Evolutionary conservation across 305 asterid species (phyloP).

Genomic region (Solanum hybrid): DNA sequence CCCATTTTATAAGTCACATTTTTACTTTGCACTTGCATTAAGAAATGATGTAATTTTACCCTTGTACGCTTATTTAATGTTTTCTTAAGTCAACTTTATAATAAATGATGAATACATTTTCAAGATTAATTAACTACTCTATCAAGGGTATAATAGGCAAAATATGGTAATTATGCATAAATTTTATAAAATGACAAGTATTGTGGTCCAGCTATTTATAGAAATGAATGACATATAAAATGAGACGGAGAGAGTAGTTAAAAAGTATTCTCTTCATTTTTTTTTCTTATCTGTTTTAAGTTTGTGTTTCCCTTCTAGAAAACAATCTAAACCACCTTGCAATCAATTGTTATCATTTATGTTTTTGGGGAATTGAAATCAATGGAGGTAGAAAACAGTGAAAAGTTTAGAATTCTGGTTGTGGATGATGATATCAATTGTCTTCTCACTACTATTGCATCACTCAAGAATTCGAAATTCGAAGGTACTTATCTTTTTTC

Average conservation of each 20-base stretch:
- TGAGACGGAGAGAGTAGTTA: neutral
- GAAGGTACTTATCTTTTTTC: conserved; percentile 20
- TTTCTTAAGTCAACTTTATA: no score
- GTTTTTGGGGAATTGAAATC: neutral
- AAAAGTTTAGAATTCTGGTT: conserved; percentile 27
- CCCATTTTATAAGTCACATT: no score
- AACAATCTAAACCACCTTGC: neutral
- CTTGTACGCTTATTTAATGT: no score
- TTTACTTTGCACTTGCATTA: no score
- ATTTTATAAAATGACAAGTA: no score
- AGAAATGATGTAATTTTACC: no score
- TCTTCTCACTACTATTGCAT: conserved; percentile 38
- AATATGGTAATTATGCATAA: no score
- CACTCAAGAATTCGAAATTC: conserved; percentile 30
- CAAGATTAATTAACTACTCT: no score
- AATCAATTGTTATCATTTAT: neutral
- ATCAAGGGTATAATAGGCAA: no score
- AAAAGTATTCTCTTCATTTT: neutral
- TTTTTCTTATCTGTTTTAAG: neutral
- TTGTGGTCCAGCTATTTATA: no score
- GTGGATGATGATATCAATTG: conserved; percentile 57
- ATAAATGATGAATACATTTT: no score
- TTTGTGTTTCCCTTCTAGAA: neutral
- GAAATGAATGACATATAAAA: no score
- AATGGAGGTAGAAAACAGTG: neutral